Evolutionary conservation across 176 grass and related monocot genomes (phyloP).

Genomic region (sorghum (Sorghum bicolor)): Sorghum_bicolor_NCBIv3 NC_012878.2:233001-233500

Average conservation of each 20-base stretch:
- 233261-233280: constrained; percentile 50
- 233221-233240: not conserved
- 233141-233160: not conserved
- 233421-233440: constrained; percentile 83
- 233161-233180: not conserved
- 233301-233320: constrained; percentile 54
- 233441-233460: constrained; percentile 66
- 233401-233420: constrained; percentile 54
- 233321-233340: constrained; percentile 65
- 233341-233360: constrained; percentile 75
- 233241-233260: constrained; percentile 56
- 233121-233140: not conserved
- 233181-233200: not conserved
- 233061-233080: not conserved
- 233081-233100: not conserved
- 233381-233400: constrained; percentile 70
- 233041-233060: constrained; percentile 8
- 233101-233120: not conserved
- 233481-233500: constrained; percentile 62
- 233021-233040: constrained; percentile 73
- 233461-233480: constrained; percentile 77
- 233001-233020: constrained; percentile 55
- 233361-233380: constrained; percentile 75
- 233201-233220: not conserved
- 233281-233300: constrained; percentile 53